phyloP scores from a whole-genome alignment of 2,329 filamentous ascomycete genomes.

The Paracoccidioides brasiliensis region DNA sequence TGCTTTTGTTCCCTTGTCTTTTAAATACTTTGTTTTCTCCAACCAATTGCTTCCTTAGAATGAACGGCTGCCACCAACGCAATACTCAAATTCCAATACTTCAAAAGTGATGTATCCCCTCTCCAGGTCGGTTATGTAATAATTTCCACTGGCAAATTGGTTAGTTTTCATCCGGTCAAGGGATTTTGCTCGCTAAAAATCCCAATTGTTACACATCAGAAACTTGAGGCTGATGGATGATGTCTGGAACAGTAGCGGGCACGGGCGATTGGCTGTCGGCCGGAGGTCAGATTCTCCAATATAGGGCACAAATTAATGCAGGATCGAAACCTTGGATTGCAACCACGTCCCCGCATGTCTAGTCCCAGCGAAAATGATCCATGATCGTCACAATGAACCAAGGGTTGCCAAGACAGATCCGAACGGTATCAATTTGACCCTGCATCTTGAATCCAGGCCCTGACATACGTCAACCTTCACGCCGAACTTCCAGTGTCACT shows the following conservation, averaged over 20 bases:
- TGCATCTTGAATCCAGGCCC: neutral
- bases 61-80: neutral
- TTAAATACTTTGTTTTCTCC: neutral
- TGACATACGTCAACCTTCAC: neutral
- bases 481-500: neutral
- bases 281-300: neutral
- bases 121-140: neutral
- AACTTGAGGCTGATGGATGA: neutral
- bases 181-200: neutral
- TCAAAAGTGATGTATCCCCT: neutral
- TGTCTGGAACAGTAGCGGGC: neutral
- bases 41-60: neutral
- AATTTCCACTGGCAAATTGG: neutral
- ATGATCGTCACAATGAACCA: neutral
- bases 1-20: neutral
- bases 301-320: neutral
- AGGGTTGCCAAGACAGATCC: neutral
- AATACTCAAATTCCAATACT: neutral
- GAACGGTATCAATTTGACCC: neutral
- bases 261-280: neutral
- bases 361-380: neutral
- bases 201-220: neutral
- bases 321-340: neutral
- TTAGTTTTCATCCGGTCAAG: no score
- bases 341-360: neutral